Percentiles rank a stretch among this genome's conserved stretches.
phyloP scores from a whole-genome alignment of 2,329 filamentous ascomycete genomes.

The Ceratocystis cacaofunesta region DNA sequence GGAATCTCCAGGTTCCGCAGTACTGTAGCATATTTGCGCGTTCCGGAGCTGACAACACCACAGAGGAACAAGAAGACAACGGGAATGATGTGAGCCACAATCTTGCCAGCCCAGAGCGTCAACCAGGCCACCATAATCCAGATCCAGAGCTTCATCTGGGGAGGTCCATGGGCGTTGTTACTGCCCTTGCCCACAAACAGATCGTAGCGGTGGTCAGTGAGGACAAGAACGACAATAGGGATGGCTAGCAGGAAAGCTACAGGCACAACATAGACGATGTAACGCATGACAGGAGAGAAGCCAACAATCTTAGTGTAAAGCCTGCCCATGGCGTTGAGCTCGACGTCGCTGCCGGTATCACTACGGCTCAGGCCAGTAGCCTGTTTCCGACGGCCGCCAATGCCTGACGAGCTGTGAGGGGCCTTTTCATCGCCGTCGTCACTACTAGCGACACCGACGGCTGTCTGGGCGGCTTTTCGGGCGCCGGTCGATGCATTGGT shows the following conservation, averaged over 20 bases:
- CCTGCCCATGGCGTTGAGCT: constrained; percentile 49
- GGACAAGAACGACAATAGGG: constrained; percentile 42
- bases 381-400: constrained; percentile 36
- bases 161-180: constrained; percentile 27
- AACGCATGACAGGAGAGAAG: constrained; percentile 49
- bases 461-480: constrained; percentile 31
- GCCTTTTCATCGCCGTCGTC: constrained; percentile 30
- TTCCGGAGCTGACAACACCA: constrained; percentile 54
- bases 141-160: constrained; percentile 47
- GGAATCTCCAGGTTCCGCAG: constrained; percentile 50
- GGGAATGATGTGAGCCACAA: constrained; percentile 46
- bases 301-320: constrained; percentile 49
- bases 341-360: constrained; percentile 32
- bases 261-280: constrained; percentile 53
- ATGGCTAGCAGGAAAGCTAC: constrained; percentile 45
- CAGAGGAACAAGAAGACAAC: constrained; percentile 52
- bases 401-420: constrained; percentile 21
- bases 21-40: constrained; percentile 54
- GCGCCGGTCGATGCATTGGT: constrained; percentile 41
- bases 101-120: constrained; percentile 51
- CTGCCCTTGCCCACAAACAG: constrained; percentile 25
- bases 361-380: constrained; percentile 28
- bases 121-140: constrained; percentile 58
- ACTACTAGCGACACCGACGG: constrained; percentile 21
- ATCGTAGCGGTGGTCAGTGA: constrained; percentile 28